Percentiles rank a stretch among this genome's conserved stretches.
Evolutionary conservation across 495 filamentous ascomycete species (phyloP).

Genomic region (Xylaria scruposa): DNA sequence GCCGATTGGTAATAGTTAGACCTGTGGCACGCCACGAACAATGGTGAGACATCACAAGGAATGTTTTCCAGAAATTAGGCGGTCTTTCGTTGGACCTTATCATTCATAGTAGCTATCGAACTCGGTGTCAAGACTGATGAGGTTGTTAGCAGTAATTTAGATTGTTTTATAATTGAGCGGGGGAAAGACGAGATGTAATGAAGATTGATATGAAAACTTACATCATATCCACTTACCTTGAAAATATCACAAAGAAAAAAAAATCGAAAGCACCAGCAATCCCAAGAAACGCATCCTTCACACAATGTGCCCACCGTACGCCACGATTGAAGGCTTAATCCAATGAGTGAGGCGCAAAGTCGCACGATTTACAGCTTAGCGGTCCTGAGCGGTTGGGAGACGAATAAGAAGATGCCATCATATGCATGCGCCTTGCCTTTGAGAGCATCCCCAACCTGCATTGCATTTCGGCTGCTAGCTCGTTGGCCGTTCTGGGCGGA

Average conservation of each 20-base stretch:
- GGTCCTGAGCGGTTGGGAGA: constrained; percentile 1
- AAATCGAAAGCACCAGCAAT: background rate
- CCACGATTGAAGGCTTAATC: constrained; percentile 17
- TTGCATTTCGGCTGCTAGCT: constrained; percentile 21
- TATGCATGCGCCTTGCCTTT: constrained; percentile 27
- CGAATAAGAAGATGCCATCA: constrained; percentile 19
- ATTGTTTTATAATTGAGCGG: background rate
- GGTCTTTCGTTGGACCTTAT: background rate
- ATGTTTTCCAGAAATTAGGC: background rate
- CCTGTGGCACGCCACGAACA: constrained; percentile 16
- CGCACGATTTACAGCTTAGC: constrained; percentile 8
- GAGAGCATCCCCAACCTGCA: constrained; percentile 13
- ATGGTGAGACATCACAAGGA: background rate
- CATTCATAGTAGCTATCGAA: background rate
- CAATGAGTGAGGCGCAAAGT: constrained; percentile 17
- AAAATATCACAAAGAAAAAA: background rate
- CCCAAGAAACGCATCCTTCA: background rate
- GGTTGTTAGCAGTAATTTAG: background rate
- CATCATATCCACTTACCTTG: background rate
- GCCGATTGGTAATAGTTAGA: constrained; percentile 10
- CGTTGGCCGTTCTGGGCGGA: constrained; percentile 23
- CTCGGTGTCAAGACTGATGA: background rate
- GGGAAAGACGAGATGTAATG: background rate
- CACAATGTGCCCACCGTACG: constrained; percentile 3
- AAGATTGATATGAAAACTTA: background rate